phyloP scores from a whole-genome alignment of 2,329 filamentous ascomycete genomes.

The Cladosporium sp. region DNA sequence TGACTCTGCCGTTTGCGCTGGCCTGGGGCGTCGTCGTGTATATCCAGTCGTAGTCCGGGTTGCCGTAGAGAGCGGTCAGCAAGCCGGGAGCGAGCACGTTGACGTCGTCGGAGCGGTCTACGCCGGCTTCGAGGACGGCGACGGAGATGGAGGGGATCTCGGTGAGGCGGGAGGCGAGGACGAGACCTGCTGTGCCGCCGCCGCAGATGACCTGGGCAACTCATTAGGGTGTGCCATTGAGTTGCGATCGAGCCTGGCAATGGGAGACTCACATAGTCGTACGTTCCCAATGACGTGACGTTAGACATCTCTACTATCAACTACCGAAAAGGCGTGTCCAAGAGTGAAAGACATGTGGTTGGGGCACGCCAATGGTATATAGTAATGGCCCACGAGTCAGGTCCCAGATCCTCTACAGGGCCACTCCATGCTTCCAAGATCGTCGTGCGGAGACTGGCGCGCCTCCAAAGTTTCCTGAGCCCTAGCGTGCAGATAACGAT shows the following conservation, averaged over 20 bases:
- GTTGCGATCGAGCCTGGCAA: background rate
- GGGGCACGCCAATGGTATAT: too few relatives aligned
- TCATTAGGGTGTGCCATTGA: background rate
- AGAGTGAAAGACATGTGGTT: too few relatives aligned
- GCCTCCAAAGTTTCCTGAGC: too few relatives aligned
- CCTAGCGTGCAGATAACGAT: too few relatives aligned
- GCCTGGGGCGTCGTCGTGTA: slow-evolving; percentile 18
- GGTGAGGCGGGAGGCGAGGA: slow-evolving; percentile 18
- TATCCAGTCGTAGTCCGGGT: slow-evolving; percentile 30
- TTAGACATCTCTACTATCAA: background rate
- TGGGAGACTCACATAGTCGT: background rate
- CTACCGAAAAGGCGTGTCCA: too few relatives aligned
- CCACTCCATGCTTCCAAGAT: too few relatives aligned
- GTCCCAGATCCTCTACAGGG: too few relatives aligned
- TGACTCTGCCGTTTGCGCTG: slow-evolving; percentile 6
- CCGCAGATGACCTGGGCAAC: slow-evolving; percentile 14
- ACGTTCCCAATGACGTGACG: background rate
- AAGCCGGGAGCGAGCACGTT: slow-evolving; percentile 8
- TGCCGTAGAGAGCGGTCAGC: slow-evolving; percentile 14
- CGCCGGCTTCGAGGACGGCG: slow-evolving; percentile 29
- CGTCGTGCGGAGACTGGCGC: too few relatives aligned
- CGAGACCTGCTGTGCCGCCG: slow-evolving; percentile 18
- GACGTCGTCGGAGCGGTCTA: slow-evolving; percentile 11
- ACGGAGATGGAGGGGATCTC: slow-evolving; percentile 21
- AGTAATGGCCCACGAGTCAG: too few relatives aligned